Conservation (phyloP, 164 flowering plant genomes). For the Cinnamomum micranthum region DNA sequence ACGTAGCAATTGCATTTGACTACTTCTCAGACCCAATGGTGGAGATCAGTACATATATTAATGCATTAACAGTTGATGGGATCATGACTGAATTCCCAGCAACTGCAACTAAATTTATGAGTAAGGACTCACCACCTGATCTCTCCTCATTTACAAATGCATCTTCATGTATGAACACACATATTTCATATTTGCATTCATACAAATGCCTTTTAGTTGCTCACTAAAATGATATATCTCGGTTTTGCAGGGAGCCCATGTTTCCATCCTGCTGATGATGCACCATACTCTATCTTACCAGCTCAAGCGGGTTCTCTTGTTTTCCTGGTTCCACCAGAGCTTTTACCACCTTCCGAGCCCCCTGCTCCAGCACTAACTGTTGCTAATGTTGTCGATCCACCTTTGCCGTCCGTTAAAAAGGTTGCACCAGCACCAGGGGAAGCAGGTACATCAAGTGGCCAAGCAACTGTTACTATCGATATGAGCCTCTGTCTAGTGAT, state of each 20-base stretch:
- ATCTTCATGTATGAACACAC: not conserved
- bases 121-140: slow-evolving; percentile 43
- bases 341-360: slow-evolving; percentile 44
- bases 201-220: not conserved
- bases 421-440: slow-evolving; percentile 10
- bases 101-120: slow-evolving; percentile 68
- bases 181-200: not conserved
- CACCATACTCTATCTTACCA: slow-evolving; percentile 27
- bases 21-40: slow-evolving; percentile 66
- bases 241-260: slow-evolving; percentile 59
- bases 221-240: not conserved
- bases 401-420: slow-evolving; percentile 54
- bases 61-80: slow-evolving; percentile 49
- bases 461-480: slow-evolving; percentile 20
- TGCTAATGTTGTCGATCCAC: slow-evolving; percentile 60
- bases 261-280: slow-evolving; percentile 19
- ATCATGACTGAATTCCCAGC: slow-evolving; percentile 71
- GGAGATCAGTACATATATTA: slow-evolving; percentile 48
- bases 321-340: slow-evolving; percentile 8
- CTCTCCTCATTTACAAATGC: not conserved
- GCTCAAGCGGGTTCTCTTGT: slow-evolving; percentile 36
- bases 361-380: slow-evolving; percentile 42
- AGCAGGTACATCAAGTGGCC: slow-evolving; percentile 22
- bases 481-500: slow-evolving; percentile 29
- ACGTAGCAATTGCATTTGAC: slow-evolving; percentile 45